phyloP scores from a whole-genome alignment of 805 yeast genomes.

The Candida golubevii region DNA sequence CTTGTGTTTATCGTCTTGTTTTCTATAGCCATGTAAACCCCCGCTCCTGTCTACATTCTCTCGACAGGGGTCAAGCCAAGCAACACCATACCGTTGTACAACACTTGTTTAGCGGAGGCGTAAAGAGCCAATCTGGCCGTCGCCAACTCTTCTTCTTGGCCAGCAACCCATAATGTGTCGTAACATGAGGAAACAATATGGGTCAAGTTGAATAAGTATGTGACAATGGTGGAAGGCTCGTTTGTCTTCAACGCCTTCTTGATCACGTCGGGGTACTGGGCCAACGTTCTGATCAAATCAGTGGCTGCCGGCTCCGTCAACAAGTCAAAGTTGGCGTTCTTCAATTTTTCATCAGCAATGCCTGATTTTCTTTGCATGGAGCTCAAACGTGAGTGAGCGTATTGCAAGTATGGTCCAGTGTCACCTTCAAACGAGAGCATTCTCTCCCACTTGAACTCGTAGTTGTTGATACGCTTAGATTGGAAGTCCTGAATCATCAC shows the following conservation, averaged over 20 bases:
- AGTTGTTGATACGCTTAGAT: conserved; percentile 92
- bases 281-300: conserved; percentile 67
- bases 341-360: conserved; percentile 36
- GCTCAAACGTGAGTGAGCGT: conserved; percentile 95
- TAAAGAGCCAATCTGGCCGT: conserved; percentile 89
- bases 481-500: conserved; percentile 99
- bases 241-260: conserved; percentile 76
- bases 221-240: conserved; percentile 93
- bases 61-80: conserved; percentile 97
- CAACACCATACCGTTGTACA: conserved; percentile 83
- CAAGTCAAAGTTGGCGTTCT: conserved; percentile 52
- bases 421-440: conserved; percentile 98
- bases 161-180: conserved; percentile 94
- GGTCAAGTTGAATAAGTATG: conserved; percentile 85
- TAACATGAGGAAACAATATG: conserved; percentile 96
- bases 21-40: no score
- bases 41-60: conserved; percentile 62
- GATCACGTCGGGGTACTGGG: conserved; percentile 88
- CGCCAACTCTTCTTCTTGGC: conserved; percentile 84
- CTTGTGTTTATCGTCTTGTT: no score
- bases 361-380: conserved; percentile 86
- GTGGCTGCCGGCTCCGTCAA: conserved; percentile 69
- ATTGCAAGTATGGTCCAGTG: conserved; percentile 97
- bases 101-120: conserved; percentile 82
- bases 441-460: conserved; percentile 96